Evolutionary conservation across 1,284 basidiomycete genomes (phyloP).

Genomic region (Ganoderma lingzhi): DNA sequence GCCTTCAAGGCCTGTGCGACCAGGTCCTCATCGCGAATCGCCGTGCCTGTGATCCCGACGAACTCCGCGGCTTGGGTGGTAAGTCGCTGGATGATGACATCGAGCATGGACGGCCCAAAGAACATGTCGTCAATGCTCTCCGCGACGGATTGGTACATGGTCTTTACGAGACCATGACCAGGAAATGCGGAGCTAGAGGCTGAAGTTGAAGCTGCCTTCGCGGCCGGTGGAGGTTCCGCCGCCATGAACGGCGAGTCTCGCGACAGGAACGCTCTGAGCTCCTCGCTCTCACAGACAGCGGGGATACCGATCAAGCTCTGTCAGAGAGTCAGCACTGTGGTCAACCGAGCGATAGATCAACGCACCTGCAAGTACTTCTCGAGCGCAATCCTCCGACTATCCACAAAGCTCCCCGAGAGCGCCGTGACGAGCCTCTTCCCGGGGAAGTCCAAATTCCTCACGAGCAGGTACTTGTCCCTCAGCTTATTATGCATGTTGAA

Average conservation of each 20-base stretch:
- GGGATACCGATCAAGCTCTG: slow-evolving; percentile 81
- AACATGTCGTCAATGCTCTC: slow-evolving; percentile 95
- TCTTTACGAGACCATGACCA: slow-evolving; percentile 80
- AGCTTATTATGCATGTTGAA: slow-evolving; percentile 87
- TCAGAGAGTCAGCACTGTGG: slow-evolving; percentile 7
- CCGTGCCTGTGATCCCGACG: slow-evolving; percentile 81
- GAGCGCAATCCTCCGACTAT: slow-evolving; percentile 78
- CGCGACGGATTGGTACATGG: slow-evolving; percentile 88
- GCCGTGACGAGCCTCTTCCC: slow-evolving; percentile 89
- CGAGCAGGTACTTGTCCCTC: slow-evolving; percentile 73
- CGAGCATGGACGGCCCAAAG: slow-evolving; percentile 92
- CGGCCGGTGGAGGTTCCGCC: slow-evolving; percentile 49
- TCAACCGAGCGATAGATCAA: slow-evolving; percentile 4
- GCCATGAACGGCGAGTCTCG: slow-evolving; percentile 83
- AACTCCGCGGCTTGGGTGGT: slow-evolving; percentile 90
- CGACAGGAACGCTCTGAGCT: slow-evolving; percentile 89
- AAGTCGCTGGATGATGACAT: slow-evolving; percentile 90
- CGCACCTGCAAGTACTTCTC: slow-evolving; percentile 91
- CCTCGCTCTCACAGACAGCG: slow-evolving; percentile 82
- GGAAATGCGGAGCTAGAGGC: slow-evolving; percentile 55
- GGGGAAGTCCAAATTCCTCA: slow-evolving; percentile 85
- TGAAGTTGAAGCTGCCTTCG: slow-evolving; percentile 47
- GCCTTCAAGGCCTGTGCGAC: slow-evolving; percentile 80
- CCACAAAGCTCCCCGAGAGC: slow-evolving; percentile 85
- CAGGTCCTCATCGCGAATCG: slow-evolving; percentile 84